phyloP scores from a whole-genome alignment of 176 grass and related monocot species.

The Aegilops umbellulata region DNA sequence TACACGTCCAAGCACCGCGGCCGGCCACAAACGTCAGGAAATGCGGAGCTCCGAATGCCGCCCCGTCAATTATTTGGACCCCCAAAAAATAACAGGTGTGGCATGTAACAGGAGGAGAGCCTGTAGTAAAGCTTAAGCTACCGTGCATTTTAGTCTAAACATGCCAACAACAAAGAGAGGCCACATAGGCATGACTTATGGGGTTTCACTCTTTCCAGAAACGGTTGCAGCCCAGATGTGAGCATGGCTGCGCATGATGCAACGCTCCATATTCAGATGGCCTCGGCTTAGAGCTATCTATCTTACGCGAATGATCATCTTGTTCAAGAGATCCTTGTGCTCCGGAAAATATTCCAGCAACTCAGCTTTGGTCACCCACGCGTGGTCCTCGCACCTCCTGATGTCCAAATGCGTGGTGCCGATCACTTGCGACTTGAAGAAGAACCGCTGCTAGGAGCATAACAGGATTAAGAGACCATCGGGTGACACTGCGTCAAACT shows the following conservation, averaged over 20 bases:
- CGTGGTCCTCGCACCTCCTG: constrained; percentile 68
- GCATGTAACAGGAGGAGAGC: neutral
- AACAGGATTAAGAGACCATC: neutral
- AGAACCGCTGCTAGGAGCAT: constrained; percentile 64
- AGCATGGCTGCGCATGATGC: no score
- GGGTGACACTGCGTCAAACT: neutral
- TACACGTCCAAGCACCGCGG: no score
- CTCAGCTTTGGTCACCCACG: constrained; percentile 95
- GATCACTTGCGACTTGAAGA: constrained; percentile 97
- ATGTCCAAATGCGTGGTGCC: constrained; percentile 55
- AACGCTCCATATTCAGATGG: neutral
- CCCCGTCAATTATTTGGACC: neutral
- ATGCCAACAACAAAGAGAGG: neutral
- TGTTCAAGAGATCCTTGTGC: constrained; percentile 59
- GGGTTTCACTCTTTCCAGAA: no score
- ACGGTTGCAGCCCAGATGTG: no score
- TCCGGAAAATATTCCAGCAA: constrained; percentile 77
- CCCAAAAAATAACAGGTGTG: neutral
- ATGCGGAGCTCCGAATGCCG: neutral
- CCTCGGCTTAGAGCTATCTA: constrained; percentile 5
- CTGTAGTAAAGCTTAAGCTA: neutral
- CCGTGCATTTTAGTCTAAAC: neutral
- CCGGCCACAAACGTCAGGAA: neutral
- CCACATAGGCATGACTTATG: no score
- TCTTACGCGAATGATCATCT: constrained; percentile 88